Percentiles rank a stretch among this genome's conserved stretches.
phyloP scores from a whole-genome alignment of 2,329 filamentous ascomycete genomes.

The Aureobasidium leucospermi region DNA sequence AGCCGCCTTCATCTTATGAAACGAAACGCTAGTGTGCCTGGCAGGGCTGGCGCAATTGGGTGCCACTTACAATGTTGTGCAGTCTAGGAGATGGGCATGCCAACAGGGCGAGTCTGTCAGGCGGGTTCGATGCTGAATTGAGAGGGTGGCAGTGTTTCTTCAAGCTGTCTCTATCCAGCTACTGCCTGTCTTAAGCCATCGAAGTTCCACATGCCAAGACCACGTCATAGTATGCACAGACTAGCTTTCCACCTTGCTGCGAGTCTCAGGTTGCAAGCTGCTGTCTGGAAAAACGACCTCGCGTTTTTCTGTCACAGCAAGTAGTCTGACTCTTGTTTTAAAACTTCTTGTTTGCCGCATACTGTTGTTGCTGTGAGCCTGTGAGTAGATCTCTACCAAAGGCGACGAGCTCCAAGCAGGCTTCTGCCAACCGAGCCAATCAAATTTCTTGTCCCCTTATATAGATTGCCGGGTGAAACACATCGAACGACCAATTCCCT shows the following conservation, averaged over 20 bases:
- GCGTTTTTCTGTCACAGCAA: too few species aligned
- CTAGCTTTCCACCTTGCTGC: background rate
- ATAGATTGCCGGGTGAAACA: constrained; percentile 9
- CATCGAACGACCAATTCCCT: background rate
- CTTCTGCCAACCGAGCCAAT: background rate
- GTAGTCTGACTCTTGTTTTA: background rate
- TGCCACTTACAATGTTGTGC: background rate
- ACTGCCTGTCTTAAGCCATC: background rate
- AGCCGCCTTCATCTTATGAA: constrained; percentile 10
- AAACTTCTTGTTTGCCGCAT: background rate
- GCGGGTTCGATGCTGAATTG: background rate
- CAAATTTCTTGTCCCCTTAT: background rate
- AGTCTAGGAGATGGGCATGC: background rate
- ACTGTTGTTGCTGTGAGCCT: background rate
- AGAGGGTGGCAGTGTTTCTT: background rate
- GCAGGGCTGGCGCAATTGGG: background rate
- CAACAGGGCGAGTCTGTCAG: background rate
- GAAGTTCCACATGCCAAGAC: constrained; percentile 5
- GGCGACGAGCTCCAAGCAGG: background rate
- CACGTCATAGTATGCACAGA: constrained; percentile 9
- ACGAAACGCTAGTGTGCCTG: constrained; percentile 10
- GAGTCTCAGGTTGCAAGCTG: background rate
- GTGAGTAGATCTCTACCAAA: background rate
- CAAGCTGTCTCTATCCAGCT: background rate
- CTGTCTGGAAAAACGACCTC: background rate